Conservation (phyloP, 148 eudicot species). For the Arbutus unedo region DNA sequence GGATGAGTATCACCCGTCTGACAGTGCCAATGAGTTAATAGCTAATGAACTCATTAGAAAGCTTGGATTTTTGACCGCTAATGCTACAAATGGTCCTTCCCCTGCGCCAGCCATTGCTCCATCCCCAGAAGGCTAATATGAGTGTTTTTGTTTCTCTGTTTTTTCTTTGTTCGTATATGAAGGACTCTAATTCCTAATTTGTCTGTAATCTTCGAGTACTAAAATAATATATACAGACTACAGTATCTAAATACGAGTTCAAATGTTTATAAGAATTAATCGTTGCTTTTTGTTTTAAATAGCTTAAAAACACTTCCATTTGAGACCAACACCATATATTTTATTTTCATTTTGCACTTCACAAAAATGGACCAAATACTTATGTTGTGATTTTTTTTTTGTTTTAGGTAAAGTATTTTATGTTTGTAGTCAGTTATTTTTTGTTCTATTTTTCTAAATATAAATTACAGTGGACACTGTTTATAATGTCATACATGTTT, state of each 20-base stretch:
- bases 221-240: not conserved
- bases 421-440: no score
- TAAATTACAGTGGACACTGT: no score
- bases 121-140: not conserved
- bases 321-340: no score
- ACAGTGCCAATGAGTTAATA: slow-evolving; percentile 62
- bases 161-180: not conserved
- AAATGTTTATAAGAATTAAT: not conserved
- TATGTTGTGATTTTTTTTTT: no score
- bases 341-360: no score
- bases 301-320: no score
- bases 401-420: no score
- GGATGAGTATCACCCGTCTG: slow-evolving; percentile 93
- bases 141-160: not conserved
- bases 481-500: no score
- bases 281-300: not conserved
- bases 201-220: not conserved
- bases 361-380: no score
- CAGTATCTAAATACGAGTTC: not conserved
- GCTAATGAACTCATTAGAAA: slow-evolving; percentile 61
- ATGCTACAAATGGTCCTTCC: slow-evolving; percentile 18
- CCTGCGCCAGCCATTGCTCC: slow-evolving; percentile 38
- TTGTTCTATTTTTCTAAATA: no score
- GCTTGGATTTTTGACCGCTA: slow-evolving; percentile 38
- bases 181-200: not conserved